A percentile compares a stretch with the other conserved stretches of the same genome.
These are phyloP conservation scores for Stereocaulon alpinum DNA, from an alignment of 495 filamentous ascomycete genomes.

Conservation along the genomic window DNA sequence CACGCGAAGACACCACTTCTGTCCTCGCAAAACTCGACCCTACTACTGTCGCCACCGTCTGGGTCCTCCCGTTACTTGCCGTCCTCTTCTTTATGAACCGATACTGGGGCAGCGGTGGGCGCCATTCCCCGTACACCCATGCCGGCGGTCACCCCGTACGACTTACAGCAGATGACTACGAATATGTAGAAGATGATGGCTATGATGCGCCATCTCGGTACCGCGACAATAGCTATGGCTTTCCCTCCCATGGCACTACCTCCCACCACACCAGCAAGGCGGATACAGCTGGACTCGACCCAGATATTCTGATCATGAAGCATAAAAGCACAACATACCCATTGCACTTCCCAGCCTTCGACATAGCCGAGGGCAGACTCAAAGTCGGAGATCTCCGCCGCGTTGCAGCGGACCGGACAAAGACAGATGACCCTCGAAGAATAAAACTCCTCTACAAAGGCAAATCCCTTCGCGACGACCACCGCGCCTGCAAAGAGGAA, in stretches of 20 bases:
- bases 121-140: conserved; percentile 43
- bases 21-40: conserved; percentile 21
- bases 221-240: conserved; percentile 31
- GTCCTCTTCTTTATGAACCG: conserved; percentile 38
- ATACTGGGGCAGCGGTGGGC: conserved; percentile 44
- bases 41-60: conserved; percentile 32
- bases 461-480: conserved; percentile 57
- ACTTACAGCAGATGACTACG: conserved; percentile 68
- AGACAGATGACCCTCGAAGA: conserved; percentile 46
- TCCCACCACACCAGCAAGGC: conserved; percentile 24
- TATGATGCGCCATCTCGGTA: conserved; percentile 32
- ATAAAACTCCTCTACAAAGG: conserved; percentile 80
- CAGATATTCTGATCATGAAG: conserved; percentile 69
- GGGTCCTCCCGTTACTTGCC: conserved; percentile 29
- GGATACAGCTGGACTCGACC: conserved; percentile 39
- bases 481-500: conserved; percentile 56
- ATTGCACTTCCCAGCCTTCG: conserved; percentile 68
- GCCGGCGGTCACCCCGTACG: conserved; percentile 32
- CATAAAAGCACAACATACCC: conserved; percentile 62
- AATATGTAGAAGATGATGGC: conserved; percentile 59
- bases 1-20: conserved; percentile 1
- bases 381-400: conserved; percentile 56
- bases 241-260: conserved; percentile 21
- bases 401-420: conserved; percentile 52
- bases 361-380: conserved; percentile 68